Base-by-base conservation (phyloP, 2,329 filamentous ascomycete genomes). In the Cytospora chrysosperma region DNA sequence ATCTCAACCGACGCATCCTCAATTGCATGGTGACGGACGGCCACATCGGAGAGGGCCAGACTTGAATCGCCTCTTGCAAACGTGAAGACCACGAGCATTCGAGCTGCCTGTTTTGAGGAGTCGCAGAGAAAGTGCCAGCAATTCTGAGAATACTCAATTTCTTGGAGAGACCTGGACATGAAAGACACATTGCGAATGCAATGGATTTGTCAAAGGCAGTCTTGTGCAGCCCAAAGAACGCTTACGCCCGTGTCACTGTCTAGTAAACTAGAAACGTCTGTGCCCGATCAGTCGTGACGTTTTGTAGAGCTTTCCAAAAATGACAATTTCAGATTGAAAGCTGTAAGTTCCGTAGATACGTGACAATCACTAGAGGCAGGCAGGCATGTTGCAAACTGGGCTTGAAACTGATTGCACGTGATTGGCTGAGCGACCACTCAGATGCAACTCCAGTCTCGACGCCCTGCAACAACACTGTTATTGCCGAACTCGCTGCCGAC, bases 401-500 rank as follows among this genome's bases (percentile, higher is more conserved):
- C 30, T 26, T 13, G 4, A 34, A 8, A 10, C 10, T 51, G 19
- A 10, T 15, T 32, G 59, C 59, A 50, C 59, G 59, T 61, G 59
- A 61, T 61, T 61, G 59, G 59, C 28, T 2, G 19, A 27, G 13
- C 21, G 37, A 37, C 50, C 27, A 17, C 19, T 21, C 13, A 26
- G 21, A 24, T 54, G 27, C 47, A 55, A 40, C 49, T 40, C 15
- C 50, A 56, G 51, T 56, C 51, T 51, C 49, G 19, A 27, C 12
- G 43, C 21, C 40, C 30, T 54, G 3, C 21, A 49, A 37, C 26
- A 40, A 37, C 26, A 40, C 47, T 21, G 37, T 6, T 55, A 52
- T 64, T 64, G 64, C 64, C 64, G 64, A 66, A 6, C 37, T 64
- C 64, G 64, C 64, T 59, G 52, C 64, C 61, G 61, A 65, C 49